Base-by-base conservation (phyloP, 2,329 filamentous ascomycete genomes). In the Claviceps sp. region DNA sequence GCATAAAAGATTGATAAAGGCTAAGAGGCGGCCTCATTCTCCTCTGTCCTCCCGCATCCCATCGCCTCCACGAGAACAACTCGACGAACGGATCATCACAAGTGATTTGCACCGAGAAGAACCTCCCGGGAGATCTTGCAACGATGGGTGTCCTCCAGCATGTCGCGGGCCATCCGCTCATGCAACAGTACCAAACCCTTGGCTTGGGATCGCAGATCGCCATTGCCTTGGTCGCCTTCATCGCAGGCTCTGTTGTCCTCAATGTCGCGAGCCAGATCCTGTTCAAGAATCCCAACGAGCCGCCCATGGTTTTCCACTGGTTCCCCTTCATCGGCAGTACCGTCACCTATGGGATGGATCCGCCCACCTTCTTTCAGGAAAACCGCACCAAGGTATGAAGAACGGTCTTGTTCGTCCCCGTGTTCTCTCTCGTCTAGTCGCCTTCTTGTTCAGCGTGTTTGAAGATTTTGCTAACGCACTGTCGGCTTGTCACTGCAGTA, bases 301-400 rank as follows among this genome's bases (percentile, higher is more conserved):
- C 86, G 34, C 86, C 86, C 1, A 60, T 90, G 53, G 85, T 91
- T 56, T 91, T 90, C 67, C 85, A 88, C 68, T 86, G 80, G 79
- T 76, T 91, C 62, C 87, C 86, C 54, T 70, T 95, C 59, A 77
- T 98, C 62, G 91, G 91, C 57, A 96, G 85, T 73, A 96, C 93
- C 55, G 75, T 97, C 61, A 86, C 81, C 45, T 98, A 97, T 71
- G 91, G 91, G 68, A 96, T 96, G 70, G 88, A 97, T 63, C 91
- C 91, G 16, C 90, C 88, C 63, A 76, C 74, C 50, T 97, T 96
- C 77, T 95, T 96, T 73, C 75, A 60, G 78, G 82, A 75, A 65
- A 79, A 78, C 70, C 82, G 82, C 61, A 75, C 78, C 61, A 94
- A 94, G 83, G 86, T 89, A 62, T 55, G 71, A 62, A 55, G 70